Evolutionary conservation across 164 flowering plant genomes (phyloP).

Genomic region (Vitis rupestris): DNA sequence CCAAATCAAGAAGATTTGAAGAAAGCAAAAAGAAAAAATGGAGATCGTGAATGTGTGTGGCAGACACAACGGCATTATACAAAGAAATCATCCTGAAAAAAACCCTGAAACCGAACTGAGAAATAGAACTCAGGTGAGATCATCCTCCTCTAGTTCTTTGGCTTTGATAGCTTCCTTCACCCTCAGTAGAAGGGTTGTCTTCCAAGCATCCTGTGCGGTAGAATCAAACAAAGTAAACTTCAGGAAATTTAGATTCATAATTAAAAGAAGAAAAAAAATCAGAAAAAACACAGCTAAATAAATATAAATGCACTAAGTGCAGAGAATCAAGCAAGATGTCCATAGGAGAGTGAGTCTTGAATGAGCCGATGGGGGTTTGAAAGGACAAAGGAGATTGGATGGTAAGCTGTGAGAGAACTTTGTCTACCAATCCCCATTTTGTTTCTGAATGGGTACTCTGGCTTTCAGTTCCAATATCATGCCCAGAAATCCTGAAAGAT

Average conservation of each 20-base stretch:
- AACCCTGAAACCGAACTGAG: not conserved
- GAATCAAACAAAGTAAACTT: not conserved
- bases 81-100: slow-evolving; percentile 3
- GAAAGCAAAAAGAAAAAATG: not conserved
- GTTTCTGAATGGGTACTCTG: not conserved
- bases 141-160: slow-evolving; percentile 68
- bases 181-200: slow-evolving; percentile 71
- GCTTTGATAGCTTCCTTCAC: slow-evolving; percentile 70
- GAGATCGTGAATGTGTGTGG: not conserved
- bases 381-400: too few species aligned
- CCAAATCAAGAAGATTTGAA: not conserved
- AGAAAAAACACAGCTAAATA: not conserved
- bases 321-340: not conserved
- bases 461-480: not conserved
- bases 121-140: slow-evolving; percentile 47
- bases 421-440: too few species aligned
- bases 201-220: slow-evolving; percentile 64
- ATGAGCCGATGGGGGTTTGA: too few species aligned
- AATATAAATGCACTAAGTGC: not conserved
- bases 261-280: not conserved
- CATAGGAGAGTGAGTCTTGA: too few species aligned
- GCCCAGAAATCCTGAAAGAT: not conserved
- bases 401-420: too few species aligned
- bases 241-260: not conserved
- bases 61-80: slow-evolving; percentile 8